These are phyloP conservation scores for Lentinula guzmanii DNA, from an alignment of 768 basidiomycete species.

Conservation along the genomic window DNA sequence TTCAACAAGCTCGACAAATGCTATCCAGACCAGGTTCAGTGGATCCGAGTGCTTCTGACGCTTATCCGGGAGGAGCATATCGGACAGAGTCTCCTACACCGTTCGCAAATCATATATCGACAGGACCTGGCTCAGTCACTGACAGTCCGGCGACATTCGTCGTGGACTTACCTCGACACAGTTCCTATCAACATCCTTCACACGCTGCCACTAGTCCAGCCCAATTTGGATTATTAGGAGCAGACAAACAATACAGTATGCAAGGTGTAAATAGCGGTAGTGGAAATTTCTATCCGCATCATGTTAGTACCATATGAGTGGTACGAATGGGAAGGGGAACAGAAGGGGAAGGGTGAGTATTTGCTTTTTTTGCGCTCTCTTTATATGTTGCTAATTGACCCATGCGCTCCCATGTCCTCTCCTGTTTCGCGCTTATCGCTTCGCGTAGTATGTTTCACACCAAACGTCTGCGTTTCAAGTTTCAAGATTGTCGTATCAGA, in stretches of 20 bases:
- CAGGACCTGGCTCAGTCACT: conserved; percentile 1
- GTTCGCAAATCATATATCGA: conserved; percentile 13
- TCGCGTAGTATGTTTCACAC: neutral
- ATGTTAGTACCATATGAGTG: conserved; percentile 11
- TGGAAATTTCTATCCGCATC: conserved; percentile 2
- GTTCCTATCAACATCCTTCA: neutral
- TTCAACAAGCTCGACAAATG: conserved; percentile 2
- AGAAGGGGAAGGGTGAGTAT: neutral
- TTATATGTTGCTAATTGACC: neutral
- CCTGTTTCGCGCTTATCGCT: neutral
- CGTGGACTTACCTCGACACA: conserved; percentile 2
- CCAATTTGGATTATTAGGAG: neutral
- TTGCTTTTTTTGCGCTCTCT: neutral
- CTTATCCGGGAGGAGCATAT: conserved; percentile 27
- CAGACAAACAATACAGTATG: neutral
- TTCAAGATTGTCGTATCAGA: neutral
- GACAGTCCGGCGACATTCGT: conserved; percentile 3
- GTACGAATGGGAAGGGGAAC: neutral
- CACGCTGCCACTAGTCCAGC: conserved; percentile 3
- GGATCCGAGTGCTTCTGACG: conserved; percentile 8
- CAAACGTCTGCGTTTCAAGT: neutral
- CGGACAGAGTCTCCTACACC: conserved; percentile 37
- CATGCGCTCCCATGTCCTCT: neutral
- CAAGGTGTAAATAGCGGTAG: neutral
- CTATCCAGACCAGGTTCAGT: conserved; percentile 8